These are phyloP conservation scores for Staphylotrichum longicolle DNA, from an alignment of 495 filamentous ascomycete species.

Conservation along the genomic window DNA sequence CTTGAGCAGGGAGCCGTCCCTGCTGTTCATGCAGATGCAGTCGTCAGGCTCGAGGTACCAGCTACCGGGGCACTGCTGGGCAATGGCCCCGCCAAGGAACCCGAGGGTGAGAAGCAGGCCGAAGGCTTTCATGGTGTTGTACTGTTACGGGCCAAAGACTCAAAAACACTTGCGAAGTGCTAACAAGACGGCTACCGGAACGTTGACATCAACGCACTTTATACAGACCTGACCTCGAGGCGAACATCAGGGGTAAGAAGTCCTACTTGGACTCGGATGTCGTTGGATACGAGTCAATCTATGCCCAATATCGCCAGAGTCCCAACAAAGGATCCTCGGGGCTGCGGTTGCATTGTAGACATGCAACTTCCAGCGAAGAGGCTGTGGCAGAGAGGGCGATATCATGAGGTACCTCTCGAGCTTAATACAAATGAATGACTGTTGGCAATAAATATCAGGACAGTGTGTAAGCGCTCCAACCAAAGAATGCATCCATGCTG, in stretches of 20 bases:
- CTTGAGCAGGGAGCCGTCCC: constrained; percentile 28
- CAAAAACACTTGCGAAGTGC: not conserved
- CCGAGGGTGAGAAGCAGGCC: constrained; percentile 19
- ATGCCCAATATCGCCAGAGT: constrained; percentile 10
- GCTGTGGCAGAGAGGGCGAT: not conserved
- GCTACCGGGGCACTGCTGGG: constrained; percentile 24
- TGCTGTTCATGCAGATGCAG: constrained; percentile 39
- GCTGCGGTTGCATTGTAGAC: not conserved
- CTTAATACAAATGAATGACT: too few species aligned
- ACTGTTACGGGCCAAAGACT: too few species aligned
- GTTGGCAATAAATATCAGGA: too few species aligned
- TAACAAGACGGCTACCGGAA: too few species aligned
- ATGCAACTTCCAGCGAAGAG: too few species aligned
- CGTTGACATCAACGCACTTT: too few species aligned
- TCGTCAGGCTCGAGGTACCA: constrained; percentile 36
- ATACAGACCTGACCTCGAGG: too few species aligned
- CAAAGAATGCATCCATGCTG: too few species aligned
- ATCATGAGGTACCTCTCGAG: not conserved
- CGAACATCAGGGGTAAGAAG: not conserved
- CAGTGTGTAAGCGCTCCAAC: too few species aligned
- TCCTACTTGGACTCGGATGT: not conserved
- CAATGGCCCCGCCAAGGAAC: constrained; percentile 18
- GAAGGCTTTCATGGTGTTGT: constrained; percentile 23
- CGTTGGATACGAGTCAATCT: not conserved
- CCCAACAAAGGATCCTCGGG: not conserved